These are phyloP conservation scores for Metarhizium guizhouense DNA, from an alignment of 2,329 filamentous ascomycete genomes.

Conservation along the genomic window DNA sequence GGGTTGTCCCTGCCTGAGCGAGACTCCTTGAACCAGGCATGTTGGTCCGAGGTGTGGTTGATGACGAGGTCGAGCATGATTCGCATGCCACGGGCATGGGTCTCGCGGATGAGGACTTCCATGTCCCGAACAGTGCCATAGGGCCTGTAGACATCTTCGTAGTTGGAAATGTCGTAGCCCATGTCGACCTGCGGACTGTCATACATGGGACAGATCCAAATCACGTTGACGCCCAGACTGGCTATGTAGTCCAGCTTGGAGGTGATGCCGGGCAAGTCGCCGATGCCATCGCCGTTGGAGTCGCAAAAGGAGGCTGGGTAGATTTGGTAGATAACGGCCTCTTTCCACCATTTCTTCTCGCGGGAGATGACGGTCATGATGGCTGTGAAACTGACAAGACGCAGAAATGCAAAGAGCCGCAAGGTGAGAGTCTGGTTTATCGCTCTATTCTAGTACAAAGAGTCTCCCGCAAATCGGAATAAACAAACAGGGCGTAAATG, in stretches of 20 bases:
- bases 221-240: constrained; percentile 50
- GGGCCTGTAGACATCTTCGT: constrained; percentile 53
- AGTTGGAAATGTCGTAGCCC: constrained; percentile 63
- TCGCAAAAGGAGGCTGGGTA: constrained; percentile 51
- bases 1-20: constrained; percentile 50
- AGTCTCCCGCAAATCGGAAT: too few relatives aligned
- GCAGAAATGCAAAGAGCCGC: background rate
- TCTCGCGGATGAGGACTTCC: constrained; percentile 49
- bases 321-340: constrained; percentile 49
- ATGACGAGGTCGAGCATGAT: constrained; percentile 69
- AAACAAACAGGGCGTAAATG: background rate
- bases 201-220: constrained; percentile 62
- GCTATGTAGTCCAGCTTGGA: constrained; percentile 54
- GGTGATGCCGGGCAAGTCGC: constrained; percentile 55
- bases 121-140: constrained; percentile 62
- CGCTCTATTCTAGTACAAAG: too few relatives aligned
- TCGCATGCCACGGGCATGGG: constrained; percentile 56
- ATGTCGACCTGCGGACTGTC: constrained; percentile 58
- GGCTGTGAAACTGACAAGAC: background rate
- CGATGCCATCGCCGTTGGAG: constrained; percentile 49
- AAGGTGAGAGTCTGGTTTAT: too few relatives aligned
- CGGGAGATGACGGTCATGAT: constrained; percentile 16
- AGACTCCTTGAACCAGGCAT: constrained; percentile 63
- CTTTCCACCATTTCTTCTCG: constrained; percentile 43
- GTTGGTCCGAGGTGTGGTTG: constrained; percentile 67